Conservation (phyloP, 2,329 filamentous ascomycete species). For the Exophiala aquamarina region DNA sequence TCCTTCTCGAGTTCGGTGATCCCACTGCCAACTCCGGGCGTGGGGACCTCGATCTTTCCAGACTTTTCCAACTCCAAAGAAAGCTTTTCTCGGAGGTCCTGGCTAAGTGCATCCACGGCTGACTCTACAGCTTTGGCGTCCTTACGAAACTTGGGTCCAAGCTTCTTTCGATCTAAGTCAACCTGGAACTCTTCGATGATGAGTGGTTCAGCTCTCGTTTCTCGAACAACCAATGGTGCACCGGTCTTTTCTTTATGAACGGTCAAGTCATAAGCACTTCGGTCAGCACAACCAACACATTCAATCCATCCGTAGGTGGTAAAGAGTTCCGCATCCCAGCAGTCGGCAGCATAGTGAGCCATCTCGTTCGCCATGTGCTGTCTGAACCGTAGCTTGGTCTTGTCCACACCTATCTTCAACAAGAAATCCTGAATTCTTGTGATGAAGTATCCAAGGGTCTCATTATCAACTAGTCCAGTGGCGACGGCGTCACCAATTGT, state of each 20-base stretch:
- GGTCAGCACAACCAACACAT: constrained; percentile 94
- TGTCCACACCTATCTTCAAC: constrained; percentile 81
- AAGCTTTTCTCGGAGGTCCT: constrained; percentile 78
- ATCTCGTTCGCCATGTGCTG: constrained; percentile 93
- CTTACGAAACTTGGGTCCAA: constrained; percentile 93
- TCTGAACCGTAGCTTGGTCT: constrained; percentile 86
- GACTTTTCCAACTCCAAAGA: constrained; percentile 70
- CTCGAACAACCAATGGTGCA: constrained; percentile 78
- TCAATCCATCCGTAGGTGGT: constrained; percentile 97
- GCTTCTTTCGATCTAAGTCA: constrained; percentile 91
- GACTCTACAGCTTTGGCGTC: constrained; percentile 83
- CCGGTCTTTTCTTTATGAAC: constrained; percentile 94
- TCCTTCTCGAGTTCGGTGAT: constrained; percentile 79
- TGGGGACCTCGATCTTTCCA: constrained; percentile 75
- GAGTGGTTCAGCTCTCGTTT: constrained; percentile 75
- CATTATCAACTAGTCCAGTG: constrained; percentile 84
- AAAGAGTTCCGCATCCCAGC: constrained; percentile 93
- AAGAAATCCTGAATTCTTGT: constrained; percentile 92
- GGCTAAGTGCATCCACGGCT: constrained; percentile 71
- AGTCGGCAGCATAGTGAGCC: constrained; percentile 94
- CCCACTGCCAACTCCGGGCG: constrained; percentile 65
- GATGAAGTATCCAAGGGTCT: constrained; percentile 96
- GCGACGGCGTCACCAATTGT: constrained; percentile 84
- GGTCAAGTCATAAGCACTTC: constrained; percentile 89
- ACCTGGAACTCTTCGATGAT: constrained; percentile 84